Evolutionary conservation across 306 rosid species (phyloP).

Genomic region (Erythrophleum fordii): DNA sequence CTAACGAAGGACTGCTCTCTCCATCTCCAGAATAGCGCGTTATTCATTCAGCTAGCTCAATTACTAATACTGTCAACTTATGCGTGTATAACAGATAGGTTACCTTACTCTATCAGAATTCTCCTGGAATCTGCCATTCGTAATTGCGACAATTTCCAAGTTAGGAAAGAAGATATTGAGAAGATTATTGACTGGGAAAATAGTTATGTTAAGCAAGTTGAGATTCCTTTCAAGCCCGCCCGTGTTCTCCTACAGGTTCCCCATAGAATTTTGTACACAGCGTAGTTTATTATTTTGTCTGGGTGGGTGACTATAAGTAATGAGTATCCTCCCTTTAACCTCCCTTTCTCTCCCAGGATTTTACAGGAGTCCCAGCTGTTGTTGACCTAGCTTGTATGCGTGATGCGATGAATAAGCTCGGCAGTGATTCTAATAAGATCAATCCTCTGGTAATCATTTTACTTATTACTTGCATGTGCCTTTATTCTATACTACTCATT

Average conservation of each 20-base stretch:
- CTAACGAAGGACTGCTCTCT: background rate
- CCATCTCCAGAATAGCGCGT: conserved; percentile 5
- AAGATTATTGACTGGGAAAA: conserved; percentile 96
- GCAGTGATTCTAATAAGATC: conserved; percentile 93
- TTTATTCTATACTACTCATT: background rate
- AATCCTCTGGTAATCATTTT: conserved; percentile 79
- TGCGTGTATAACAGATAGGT: conserved; percentile 63
- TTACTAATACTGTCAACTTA: conserved; percentile 26
- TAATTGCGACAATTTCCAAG: conserved; percentile 96
- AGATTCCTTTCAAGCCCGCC: conserved; percentile 99
- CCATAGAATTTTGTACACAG: conserved; percentile 2
- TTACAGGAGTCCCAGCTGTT: conserved; percentile 98
- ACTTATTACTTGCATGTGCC: conserved; percentile 22
- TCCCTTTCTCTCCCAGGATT: conserved; percentile 62
- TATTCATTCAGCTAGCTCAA: background rate
- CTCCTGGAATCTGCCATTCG: conserved; percentile 93
- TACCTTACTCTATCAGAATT: conserved; percentile 91
- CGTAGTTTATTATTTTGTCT: background rate
- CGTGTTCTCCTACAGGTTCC: conserved; percentile 97
- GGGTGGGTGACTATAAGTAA: background rate
- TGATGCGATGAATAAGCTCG: conserved; percentile 97
- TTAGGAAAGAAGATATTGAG: conserved; percentile 90
- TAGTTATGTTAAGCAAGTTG: conserved; percentile 79
- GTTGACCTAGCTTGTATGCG: conserved; percentile 99
- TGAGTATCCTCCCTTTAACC: conserved; percentile 20